Evolutionary conservation across 2,329 filamentous ascomycete species (phyloP).

Genomic region (Ceratocystis ficicola): DNA sequence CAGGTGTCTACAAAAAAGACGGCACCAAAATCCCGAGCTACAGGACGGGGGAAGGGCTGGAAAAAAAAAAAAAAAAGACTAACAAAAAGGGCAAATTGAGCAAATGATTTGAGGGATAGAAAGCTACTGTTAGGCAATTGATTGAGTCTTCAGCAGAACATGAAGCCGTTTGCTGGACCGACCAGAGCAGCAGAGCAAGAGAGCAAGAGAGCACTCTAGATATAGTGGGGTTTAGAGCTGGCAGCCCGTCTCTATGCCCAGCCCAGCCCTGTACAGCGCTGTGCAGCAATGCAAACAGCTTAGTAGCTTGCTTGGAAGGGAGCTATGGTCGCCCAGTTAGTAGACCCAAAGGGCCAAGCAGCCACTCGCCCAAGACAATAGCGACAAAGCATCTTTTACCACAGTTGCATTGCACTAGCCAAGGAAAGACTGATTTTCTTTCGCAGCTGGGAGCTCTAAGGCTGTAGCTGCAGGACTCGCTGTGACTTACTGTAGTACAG

Average conservation of each 20-base stretch:
- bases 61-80: neutral
- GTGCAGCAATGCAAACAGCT: too few relatives aligned
- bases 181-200: neutral
- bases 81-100: neutral
- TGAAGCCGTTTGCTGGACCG: neutral
- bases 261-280: too few relatives aligned
- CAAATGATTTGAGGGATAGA: neutral
- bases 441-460: too few relatives aligned
- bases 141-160: neutral
- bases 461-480: neutral
- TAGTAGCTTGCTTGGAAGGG: too few relatives aligned
- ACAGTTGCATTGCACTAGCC: too few relatives aligned
- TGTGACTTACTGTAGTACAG: neutral
- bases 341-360: too few relatives aligned
- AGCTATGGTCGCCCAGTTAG: too few relatives aligned
- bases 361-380: too few relatives aligned
- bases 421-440: too few relatives aligned
- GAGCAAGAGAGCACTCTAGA: neutral
- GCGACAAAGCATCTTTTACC: too few relatives aligned
- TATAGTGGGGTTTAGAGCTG: too few relatives aligned
- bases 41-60: neutral
- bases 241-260: too few relatives aligned
- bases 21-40: constrained; percentile 2
- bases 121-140: neutral
- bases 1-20: constrained; percentile 22